Evolutionary conservation across 179 eudicot species (phyloP).

Genomic region (Gypsophila paniculata): DNA sequence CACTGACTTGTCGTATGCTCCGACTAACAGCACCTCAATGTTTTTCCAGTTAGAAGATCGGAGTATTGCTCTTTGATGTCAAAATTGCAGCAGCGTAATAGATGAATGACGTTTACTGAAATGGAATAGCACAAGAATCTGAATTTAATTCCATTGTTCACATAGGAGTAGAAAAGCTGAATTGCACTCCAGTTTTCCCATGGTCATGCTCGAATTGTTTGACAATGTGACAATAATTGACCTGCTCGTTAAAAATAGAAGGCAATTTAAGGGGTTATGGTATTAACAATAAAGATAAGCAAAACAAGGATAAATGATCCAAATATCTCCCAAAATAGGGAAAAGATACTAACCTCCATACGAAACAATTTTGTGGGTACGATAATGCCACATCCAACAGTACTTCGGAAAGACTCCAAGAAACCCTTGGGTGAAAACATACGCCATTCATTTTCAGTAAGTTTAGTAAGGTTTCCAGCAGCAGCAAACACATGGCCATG

Average conservation of each 20-base stretch:
- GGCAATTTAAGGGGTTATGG: slow-evolving; percentile 1
- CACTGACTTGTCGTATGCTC: slow-evolving; percentile 14
- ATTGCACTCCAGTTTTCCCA: slow-evolving; percentile 81
- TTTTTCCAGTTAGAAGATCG: slow-evolving; percentile 15
- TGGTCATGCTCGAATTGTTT: slow-evolving; percentile 66
- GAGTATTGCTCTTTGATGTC: slow-evolving; percentile 7
- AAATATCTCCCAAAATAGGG: background rate
- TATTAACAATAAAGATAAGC: background rate
- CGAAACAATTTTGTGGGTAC: slow-evolving; percentile 79
- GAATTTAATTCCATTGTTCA: slow-evolving; percentile 28
- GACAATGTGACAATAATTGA: slow-evolving; percentile 77
- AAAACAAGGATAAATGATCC: background rate
- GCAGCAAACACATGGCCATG: slow-evolving; percentile 78
- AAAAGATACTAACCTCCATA: slow-evolving; percentile 58
- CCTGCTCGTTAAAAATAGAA: slow-evolving; percentile 28
- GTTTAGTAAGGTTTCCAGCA: slow-evolving; percentile 68
- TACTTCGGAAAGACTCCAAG: slow-evolving; percentile 60
- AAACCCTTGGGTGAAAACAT: slow-evolving; percentile 46
- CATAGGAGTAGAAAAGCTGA: slow-evolving; percentile 73
- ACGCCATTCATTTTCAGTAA: slow-evolving; percentile 57
- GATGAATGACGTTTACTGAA: background rate
- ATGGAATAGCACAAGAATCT: slow-evolving; percentile 18
- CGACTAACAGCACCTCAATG: slow-evolving; percentile 12
- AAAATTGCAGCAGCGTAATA: slow-evolving; percentile 16
- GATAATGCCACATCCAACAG: slow-evolving; percentile 70